Percentiles rank a stretch among this genome's conserved stretches.
Evolutionary conservation across 2,329 filamentous ascomycete species (phyloP).

Genomic region (Fusarium sp.): DNA sequence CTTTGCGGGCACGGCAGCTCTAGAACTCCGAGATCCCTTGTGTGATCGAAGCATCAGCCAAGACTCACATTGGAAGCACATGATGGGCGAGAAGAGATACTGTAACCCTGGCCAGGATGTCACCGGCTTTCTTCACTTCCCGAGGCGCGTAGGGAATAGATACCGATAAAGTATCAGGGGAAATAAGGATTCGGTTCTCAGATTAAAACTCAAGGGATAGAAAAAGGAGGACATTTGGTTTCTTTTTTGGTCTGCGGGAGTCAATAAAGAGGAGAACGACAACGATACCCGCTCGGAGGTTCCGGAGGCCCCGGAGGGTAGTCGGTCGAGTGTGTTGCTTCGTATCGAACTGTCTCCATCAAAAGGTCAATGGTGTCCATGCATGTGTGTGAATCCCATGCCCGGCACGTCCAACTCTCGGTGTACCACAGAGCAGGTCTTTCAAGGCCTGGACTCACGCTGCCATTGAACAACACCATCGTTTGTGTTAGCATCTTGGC

Average conservation of each 20-base stretch:
- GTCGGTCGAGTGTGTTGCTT: conserved; percentile 11
- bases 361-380: conserved; percentile 9
- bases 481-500: conserved; percentile 11
- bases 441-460: conserved; percentile 3
- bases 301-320: conserved; percentile 16
- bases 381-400: conserved; percentile 19
- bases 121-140: neutral
- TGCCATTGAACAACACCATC: conserved; percentile 10
- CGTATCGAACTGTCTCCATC: conserved; percentile 20
- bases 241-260: neutral
- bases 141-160: neutral
- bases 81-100: neutral
- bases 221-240: conserved; percentile 19
- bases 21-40: neutral
- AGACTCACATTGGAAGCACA: conserved; percentile 14
- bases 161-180: neutral
- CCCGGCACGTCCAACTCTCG: conserved; percentile 12
- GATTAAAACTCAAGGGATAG: conserved; percentile 12
- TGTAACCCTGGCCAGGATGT: neutral
- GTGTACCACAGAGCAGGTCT: conserved; percentile 3
- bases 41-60: conserved; percentile 9
- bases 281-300: neutral
- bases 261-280: neutral
- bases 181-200: conserved; percentile 2
- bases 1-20: neutral